Evolutionary conservation across 2,329 filamentous ascomycete genomes (phyloP).

Genomic region (Apiospora saccharicola): DNA sequence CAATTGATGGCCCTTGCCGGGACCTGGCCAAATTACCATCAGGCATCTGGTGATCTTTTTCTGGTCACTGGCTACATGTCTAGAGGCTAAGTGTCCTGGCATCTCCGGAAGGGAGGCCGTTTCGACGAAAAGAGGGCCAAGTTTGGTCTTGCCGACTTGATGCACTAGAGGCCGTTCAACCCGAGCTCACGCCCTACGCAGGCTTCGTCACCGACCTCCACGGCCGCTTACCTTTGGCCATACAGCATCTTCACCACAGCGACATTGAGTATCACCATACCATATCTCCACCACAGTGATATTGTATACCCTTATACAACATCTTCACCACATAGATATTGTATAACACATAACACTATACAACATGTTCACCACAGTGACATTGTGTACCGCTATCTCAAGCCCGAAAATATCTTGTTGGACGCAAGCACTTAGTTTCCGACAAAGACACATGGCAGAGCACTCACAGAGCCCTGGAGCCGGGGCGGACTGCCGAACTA

Average conservation of each 20-base stretch:
- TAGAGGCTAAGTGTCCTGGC: slow-evolving; percentile 97
- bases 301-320: slow-evolving; percentile 72
- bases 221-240: too few species aligned
- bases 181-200: too few species aligned
- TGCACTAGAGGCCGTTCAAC: slow-evolving; percentile 48
- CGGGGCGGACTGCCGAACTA: too few species aligned
- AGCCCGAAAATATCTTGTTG: slow-evolving; percentile 95
- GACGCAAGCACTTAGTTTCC: slow-evolving; percentile 72
- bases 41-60: slow-evolving; percentile 95
- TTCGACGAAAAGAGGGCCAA: slow-evolving; percentile 95
- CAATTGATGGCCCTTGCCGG: too few species aligned
- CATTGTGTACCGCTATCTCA: slow-evolving; percentile 96
- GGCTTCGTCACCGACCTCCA: too few species aligned
- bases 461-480: too few species aligned
- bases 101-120: slow-evolving; percentile 94
- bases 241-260: too few species aligned
- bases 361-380: slow-evolving; percentile 96
- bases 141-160: slow-evolving; percentile 98
- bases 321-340: slow-evolving; percentile 95
- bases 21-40: slow-evolving; percentile 42
- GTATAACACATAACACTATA: slow-evolving; percentile 96
- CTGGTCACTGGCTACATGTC: slow-evolving; percentile 99
- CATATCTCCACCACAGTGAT: too few species aligned
- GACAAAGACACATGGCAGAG: too few species aligned
- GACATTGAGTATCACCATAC: too few species aligned